phyloP scores from a whole-genome alignment of 345 rosid genomes.

The Sisymbrium altissimum region DNA sequence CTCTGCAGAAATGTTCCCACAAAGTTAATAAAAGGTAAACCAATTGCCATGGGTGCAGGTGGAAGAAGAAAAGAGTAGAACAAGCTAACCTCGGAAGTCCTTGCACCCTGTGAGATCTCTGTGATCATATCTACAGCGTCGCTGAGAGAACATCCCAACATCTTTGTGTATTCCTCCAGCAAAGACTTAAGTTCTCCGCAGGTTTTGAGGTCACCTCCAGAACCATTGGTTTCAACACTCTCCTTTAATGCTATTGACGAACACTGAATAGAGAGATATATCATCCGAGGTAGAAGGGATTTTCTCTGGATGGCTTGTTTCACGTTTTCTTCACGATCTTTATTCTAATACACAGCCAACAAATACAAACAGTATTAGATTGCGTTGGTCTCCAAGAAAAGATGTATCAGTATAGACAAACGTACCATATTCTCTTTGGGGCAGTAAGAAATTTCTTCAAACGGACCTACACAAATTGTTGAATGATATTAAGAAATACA shows the following conservation, averaged over 20 bases:
- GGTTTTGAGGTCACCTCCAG: slow-evolving; percentile 46
- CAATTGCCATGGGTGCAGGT: slow-evolving; percentile 1
- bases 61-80: slow-evolving; percentile 2
- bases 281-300: slow-evolving; percentile 83
- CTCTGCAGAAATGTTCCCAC: slow-evolving; percentile 44
- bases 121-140: slow-evolving; percentile 56
- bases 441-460: slow-evolving; percentile 67
- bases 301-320: slow-evolving; percentile 54
- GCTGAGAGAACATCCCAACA: slow-evolving; percentile 68
- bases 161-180: slow-evolving; percentile 69
- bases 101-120: slow-evolving; percentile 56
- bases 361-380: slow-evolving; percentile 2
- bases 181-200: slow-evolving; percentile 60
- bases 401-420: neutral
- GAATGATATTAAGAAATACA: slow-evolving; percentile 1
- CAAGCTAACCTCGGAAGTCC: slow-evolving; percentile 55
- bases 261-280: slow-evolving; percentile 78
- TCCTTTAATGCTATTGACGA: slow-evolving; percentile 56
- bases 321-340: slow-evolving; percentile 62
- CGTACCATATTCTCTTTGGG: slow-evolving; percentile 64
- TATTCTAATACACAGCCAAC: slow-evolving; percentile 41
- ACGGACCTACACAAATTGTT: slow-evolving; percentile 60
- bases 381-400: neutral
- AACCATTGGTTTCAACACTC: slow-evolving; percentile 55
- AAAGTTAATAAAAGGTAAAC: neutral